Percentiles rank a stretch among this genome's conserved stretches.
Evolutionary conservation across 2,329 filamentous ascomycete species (phyloP).

Genomic region (Neopestalotiopsis sp.): DNA sequence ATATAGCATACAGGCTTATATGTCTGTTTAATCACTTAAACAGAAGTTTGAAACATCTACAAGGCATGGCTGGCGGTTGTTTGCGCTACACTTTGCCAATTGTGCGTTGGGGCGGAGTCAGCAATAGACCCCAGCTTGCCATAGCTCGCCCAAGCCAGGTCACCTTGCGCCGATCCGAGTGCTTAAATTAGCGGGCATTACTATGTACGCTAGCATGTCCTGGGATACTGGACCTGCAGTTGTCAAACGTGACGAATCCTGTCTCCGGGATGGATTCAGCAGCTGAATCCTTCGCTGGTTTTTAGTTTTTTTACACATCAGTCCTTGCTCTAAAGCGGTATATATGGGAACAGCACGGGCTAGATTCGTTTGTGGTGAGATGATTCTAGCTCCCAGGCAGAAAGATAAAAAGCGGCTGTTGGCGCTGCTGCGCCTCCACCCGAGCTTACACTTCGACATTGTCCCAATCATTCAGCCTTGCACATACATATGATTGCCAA

Average conservation of each 20-base stretch:
- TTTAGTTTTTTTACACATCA: not conserved
- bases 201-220: not conserved
- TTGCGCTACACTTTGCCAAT: not conserved
- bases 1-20: not conserved
- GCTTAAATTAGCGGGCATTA: slow-evolving; percentile 8
- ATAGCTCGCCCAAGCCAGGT: not conserved
- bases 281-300: slow-evolving; percentile 13
- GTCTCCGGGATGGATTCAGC: not conserved
- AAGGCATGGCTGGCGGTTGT: not conserved
- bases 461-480: slow-evolving; percentile 1
- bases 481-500: not conserved
- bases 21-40: not conserved
- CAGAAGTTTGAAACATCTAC: not conserved
- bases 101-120: slow-evolving; percentile 12
- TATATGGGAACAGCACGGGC: slow-evolving; percentile 8
- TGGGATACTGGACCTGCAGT: not conserved
- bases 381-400: slow-evolving; percentile 4
- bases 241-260: not conserved
- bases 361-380: not conserved
- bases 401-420: slow-evolving; percentile 14
- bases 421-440: slow-evolving; percentile 13
- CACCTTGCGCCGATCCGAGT: slow-evolving; percentile 2
- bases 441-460: not conserved
- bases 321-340: not conserved
- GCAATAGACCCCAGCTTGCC: not conserved